A percentile compares a stretch with the other conserved stretches of the same genome.
Conservation (phyloP, 192 early-diverging fungal species). For the Podila verticillata region DNA sequence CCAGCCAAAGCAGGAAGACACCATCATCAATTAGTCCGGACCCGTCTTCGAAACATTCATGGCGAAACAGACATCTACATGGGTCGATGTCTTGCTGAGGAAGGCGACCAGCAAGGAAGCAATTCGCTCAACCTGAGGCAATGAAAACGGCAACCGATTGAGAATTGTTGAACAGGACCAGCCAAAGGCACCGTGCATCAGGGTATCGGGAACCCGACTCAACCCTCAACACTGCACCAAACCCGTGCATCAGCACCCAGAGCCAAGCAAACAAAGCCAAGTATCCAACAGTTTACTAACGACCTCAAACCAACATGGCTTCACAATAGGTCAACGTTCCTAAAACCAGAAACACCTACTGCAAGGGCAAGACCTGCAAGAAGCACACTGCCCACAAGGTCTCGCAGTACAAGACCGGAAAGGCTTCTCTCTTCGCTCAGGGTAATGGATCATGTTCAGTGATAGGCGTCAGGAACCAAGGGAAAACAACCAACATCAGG, state of each 20-base stretch:
- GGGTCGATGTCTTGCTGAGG: too few species aligned
- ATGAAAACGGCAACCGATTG: too few species aligned
- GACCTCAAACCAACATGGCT: not conserved
- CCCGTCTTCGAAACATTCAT: not conserved
- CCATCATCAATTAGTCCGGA: not conserved
- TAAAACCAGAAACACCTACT: constrained; percentile 99
- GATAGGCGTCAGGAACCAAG: constrained; percentile 1
- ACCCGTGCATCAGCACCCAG: not conserved
- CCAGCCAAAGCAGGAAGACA: not conserved
- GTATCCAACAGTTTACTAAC: not conserved
- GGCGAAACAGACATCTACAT: constrained; percentile 8
- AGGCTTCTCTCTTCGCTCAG: constrained; percentile 99
- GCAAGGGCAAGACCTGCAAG: constrained; percentile 96
- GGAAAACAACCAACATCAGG: too few species aligned
- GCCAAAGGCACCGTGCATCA: too few species aligned
- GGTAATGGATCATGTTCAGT: constrained; percentile 62
- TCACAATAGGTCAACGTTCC: constrained; percentile 92
- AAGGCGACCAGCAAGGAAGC: too few species aligned
- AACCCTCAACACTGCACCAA: too few species aligned
- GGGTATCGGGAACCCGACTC: too few species aligned
- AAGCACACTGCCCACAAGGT: constrained; percentile 99
- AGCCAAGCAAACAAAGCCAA: not conserved
- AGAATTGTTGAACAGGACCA: too few species aligned
- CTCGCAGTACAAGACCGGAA: constrained; percentile 99
- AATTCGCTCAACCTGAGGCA: too few species aligned